phyloP scores from a whole-genome alignment of 768 basidiomycete species.

The Suillus americanus region DNA sequence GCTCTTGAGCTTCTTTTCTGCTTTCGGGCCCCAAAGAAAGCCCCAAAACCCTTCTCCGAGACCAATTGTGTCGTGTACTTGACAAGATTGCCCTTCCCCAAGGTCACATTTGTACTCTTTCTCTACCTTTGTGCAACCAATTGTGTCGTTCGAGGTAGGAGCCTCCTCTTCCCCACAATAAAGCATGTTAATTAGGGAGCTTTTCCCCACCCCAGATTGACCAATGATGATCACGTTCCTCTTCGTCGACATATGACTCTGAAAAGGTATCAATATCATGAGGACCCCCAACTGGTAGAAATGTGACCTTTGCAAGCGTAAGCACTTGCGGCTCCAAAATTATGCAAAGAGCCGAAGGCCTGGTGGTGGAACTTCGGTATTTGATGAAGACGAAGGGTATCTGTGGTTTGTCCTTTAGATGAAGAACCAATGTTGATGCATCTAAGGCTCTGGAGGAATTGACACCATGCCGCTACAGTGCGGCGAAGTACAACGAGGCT shows the following conservation, averaged over 20 bases:
- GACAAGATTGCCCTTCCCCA: background rate
- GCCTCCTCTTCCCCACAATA: background rate
- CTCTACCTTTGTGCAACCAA: background rate
- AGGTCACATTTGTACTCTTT: background rate
- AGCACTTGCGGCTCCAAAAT: background rate
- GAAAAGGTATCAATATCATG: background rate
- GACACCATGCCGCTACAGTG: background rate
- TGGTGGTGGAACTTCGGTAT: background rate
- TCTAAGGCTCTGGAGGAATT: background rate
- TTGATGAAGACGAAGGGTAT: background rate
- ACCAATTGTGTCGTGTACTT: background rate
- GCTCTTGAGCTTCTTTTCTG: background rate
- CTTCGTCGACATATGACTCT: background rate
- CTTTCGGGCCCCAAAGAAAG: background rate
- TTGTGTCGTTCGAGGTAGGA: accelerated
- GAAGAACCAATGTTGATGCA: background rate
- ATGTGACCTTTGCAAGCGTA: background rate
- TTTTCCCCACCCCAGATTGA: background rate
- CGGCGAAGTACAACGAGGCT: background rate
- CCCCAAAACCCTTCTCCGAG: background rate
- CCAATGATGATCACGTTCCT: background rate
- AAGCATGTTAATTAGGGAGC: background rate
- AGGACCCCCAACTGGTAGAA: background rate
- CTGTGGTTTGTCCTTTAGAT: background rate
- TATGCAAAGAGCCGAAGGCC: background rate